Evolutionary conservation across 495 filamentous ascomycete genomes (phyloP).

Genomic region (Aspergillus steynii): DNA sequence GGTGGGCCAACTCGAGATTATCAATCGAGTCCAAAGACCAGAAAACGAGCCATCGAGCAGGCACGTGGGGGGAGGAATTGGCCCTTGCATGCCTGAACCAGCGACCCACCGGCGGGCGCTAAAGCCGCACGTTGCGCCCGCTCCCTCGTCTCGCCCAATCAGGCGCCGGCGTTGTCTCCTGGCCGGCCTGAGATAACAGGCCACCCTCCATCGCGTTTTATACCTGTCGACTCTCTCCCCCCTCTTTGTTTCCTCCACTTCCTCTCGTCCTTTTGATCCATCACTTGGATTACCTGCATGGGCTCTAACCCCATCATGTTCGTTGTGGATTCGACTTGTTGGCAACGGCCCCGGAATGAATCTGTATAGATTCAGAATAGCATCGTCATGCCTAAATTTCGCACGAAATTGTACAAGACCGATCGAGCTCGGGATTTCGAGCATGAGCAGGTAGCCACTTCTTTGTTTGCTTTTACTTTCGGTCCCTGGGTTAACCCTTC

Average conservation of each 20-base stretch:
- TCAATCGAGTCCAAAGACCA: too few relatives aligned
- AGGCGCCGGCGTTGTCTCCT: too few relatives aligned
- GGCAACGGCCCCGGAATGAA: neutral
- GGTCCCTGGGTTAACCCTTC: neutral
- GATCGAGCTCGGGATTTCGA: slow-evolving; percentile 51
- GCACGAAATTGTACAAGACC: slow-evolving; percentile 46
- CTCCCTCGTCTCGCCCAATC: neutral
- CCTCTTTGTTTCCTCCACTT: neutral
- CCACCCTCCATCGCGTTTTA: slow-evolving; percentile 1
- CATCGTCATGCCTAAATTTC: slow-evolving; percentile 37
- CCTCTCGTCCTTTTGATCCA: neutral
- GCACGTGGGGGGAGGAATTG: slow-evolving; percentile 25
- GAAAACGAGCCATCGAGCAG: neutral
- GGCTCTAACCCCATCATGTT: slow-evolving; percentile 1
- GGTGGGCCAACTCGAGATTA: too few relatives aligned
- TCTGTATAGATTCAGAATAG: neutral
- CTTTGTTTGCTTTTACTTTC: neutral
- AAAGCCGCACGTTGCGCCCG: slow-evolving; percentile 6
- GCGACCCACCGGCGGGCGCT: slow-evolving; percentile 15
- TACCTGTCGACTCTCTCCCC: neutral
- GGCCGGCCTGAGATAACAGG: neutral
- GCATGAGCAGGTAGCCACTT: slow-evolving; percentile 42
- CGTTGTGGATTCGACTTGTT: slow-evolving; percentile 1
- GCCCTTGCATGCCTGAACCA: slow-evolving; percentile 11
- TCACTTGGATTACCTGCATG: neutral